These are phyloP conservation scores for Euptelea pleiosperma DNA, from an alignment of 164 flowering plant genomes.

Conservation along the genomic window DNA sequence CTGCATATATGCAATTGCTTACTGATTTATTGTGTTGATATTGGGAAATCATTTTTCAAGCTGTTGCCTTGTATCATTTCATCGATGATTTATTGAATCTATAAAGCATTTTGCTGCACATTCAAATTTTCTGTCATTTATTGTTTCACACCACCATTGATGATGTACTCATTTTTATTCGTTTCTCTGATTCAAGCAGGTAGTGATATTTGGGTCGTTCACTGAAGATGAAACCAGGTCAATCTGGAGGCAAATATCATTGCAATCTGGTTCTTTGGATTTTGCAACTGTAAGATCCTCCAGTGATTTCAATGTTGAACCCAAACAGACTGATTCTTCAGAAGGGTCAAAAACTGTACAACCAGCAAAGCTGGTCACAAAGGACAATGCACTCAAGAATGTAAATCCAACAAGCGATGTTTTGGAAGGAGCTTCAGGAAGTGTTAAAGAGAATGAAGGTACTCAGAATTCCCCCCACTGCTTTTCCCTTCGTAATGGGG, in stretches of 20 bases:
- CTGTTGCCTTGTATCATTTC: no score
- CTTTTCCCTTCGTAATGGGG: slow-evolving; percentile 27
- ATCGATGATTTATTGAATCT: no score
- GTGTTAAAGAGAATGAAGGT: slow-evolving; percentile 44
- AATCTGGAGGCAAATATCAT: slow-evolving; percentile 29
- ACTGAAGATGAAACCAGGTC: slow-evolving; percentile 75
- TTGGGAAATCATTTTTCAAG: no score
- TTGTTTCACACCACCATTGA: no score
- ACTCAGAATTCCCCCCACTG: slow-evolving; percentile 7
- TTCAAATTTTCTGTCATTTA: no score
- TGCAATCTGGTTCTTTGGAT: slow-evolving; percentile 60
- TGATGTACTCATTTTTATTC: background rate
- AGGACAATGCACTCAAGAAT: slow-evolving; percentile 14
- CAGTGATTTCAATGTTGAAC: slow-evolving; percentile 15
- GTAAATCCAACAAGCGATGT: slow-evolving; percentile 13
- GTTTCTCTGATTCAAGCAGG: slow-evolving; percentile 26
- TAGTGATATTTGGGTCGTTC: slow-evolving; percentile 79
- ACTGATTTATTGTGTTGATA: no score
- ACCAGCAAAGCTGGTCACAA: slow-evolving; percentile 12
- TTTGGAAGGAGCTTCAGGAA: slow-evolving; percentile 10
- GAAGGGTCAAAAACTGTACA: slow-evolving; percentile 16
- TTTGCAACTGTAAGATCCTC: slow-evolving; percentile 34
- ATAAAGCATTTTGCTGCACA: no score
- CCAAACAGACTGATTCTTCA: slow-evolving; percentile 22
- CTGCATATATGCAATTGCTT: no score